A percentile compares a stretch with the other conserved stretches of the same genome.
Conservation (phyloP, 164 flowering plant species). For the Nelumbo lutea region DNA sequence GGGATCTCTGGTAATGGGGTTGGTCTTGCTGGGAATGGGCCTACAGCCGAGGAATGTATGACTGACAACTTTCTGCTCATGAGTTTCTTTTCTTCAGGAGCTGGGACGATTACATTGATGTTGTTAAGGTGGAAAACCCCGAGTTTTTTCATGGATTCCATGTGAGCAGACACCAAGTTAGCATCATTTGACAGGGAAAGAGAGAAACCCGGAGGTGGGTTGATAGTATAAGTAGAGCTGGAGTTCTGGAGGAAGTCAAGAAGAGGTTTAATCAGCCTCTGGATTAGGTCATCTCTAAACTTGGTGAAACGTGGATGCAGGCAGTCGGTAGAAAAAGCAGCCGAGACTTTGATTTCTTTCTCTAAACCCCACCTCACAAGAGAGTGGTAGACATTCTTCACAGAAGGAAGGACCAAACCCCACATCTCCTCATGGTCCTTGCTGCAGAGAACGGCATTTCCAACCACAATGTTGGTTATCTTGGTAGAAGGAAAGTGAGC, state of each 20-base stretch:
- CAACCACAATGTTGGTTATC: conserved; percentile 65
- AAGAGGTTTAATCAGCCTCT: conserved; percentile 40
- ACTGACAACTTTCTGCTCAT: conserved; percentile 47
- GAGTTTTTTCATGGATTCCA: conserved; percentile 34
- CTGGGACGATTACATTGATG: conserved; percentile 21
- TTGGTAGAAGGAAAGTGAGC: conserved; percentile 48
- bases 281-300: conserved; percentile 25
- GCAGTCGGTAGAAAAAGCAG: conserved; percentile 44
- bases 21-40: conserved; percentile 61
- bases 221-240: conserved; percentile 51
- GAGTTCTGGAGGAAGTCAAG: conserved; percentile 35
- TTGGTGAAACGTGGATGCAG: conserved; percentile 20
- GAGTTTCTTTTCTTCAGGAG: conserved; percentile 20
- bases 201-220: conserved; percentile 25
- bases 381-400: conserved; percentile 55
- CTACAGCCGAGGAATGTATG: conserved; percentile 22
- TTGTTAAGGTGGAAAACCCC: conserved; percentile 29
- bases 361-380: conserved; percentile 75
- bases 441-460: conserved; percentile 39
- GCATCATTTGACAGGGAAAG: conserved; percentile 18
- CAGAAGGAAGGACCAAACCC: conserved; percentile 44
- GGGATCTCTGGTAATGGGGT: conserved; percentile 46
- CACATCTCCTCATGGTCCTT: conserved; percentile 24
- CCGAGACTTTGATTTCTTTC: conserved; percentile 55
- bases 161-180: conserved; percentile 30